phyloP scores from a whole-genome alignment of 495 filamentous ascomycete species.

The Neurospora pannonica region DNA sequence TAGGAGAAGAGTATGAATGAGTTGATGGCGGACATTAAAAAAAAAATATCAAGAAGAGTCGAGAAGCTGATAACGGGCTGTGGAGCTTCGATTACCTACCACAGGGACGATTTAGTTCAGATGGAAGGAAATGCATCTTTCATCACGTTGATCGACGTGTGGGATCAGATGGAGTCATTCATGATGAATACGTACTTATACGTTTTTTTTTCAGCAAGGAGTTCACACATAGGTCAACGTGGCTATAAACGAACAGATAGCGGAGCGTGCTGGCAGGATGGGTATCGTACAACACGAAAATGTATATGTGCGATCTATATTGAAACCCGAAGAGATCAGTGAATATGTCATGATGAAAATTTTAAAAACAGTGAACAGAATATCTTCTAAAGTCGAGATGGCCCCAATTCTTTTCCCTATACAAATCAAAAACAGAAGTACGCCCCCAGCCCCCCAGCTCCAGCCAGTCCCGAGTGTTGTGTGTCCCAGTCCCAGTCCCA shows the following conservation, averaged over 20 bases:
- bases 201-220: background rate
- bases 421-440: background rate
- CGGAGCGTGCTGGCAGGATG: background rate
- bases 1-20: background rate
- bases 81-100: background rate
- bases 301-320: background rate
- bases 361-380: background rate
- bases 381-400: background rate
- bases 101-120: background rate
- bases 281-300: background rate
- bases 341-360: background rate
- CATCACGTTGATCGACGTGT: background rate
- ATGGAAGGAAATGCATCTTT: background rate
- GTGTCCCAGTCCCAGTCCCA: background rate
- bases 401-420: background rate
- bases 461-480: background rate
- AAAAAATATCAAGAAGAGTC: background rate
- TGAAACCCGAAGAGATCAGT: background rate
- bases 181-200: background rate
- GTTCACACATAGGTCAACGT: background rate
- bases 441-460: background rate
- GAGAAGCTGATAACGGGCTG: background rate
- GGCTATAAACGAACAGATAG: background rate
- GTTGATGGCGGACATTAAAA: background rate
- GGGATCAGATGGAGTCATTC: background rate